Base-by-base conservation (phyloP, 345 rosid species). In the Noccaea bulbosa region DNA sequence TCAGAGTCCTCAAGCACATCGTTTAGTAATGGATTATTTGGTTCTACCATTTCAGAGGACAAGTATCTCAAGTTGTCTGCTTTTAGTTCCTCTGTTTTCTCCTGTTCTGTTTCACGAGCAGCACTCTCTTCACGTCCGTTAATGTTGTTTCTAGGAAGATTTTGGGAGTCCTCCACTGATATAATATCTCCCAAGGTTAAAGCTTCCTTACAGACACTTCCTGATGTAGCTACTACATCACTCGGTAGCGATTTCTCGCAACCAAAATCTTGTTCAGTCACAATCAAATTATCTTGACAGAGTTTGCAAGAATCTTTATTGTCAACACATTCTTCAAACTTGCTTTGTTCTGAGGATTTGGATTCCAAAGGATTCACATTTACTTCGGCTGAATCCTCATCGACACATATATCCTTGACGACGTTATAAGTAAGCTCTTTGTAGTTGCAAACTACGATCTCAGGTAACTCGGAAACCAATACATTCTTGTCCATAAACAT, bases 341-440 rank as follows among this genome's bases (percentile, higher is more conserved):
- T 61, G 55, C 2, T 45, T 30, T 22, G 71, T 44, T 73, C 55
- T 11, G 72, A 62, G 50, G 76, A 62, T 72, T 78, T 73, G 71
- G 71, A 55, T 35, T 39, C 71, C 2, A 24, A 15, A 27, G 27
- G 39, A 30, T 48, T 55, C 1, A 4, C 5, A 17, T 46, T 27
- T 2, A 6, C 45, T 7, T 46, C 11, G 53, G 22, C 30, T 12
- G 12, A n/a, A 20, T 33, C 88, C 51, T 93, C 88, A 10, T 93
- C 90, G 22, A 87, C 17, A 24, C 91, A 87, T 11, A 87, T 85
- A 68, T 88, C 97, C 81, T 90, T 93, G 55, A 86, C 74, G 17
- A 78, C 76, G 52, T 76, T 78, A 77, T 67, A 77, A 50, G 81
- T 62, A 60, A 53, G 80, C 75, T 86, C 88, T 57, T 83, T 66